Base-by-base conservation (phyloP, 306 rosid species). In the Ormosia emarginata region DNA sequence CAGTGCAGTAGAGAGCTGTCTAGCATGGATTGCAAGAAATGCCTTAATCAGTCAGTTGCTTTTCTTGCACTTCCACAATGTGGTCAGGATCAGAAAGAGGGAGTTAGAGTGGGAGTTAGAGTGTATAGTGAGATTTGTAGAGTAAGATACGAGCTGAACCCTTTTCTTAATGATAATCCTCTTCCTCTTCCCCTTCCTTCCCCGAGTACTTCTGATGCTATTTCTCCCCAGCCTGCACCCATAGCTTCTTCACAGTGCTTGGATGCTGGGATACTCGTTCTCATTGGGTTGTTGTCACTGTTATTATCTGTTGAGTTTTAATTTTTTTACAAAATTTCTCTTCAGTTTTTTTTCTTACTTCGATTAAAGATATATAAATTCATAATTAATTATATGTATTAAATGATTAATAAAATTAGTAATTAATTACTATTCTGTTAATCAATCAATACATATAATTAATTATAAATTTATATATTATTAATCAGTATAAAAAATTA, bases 111-210 rank as follows among this genome's bases (percentile, higher is more conserved):
- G 12, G 80, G 47, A 15, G 71, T 49, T 3, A 32, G 34, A 46
- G 61, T 76, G 2, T 76, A 43, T 46, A 76, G 62, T 32, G 80
- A 37, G 71, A 8, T 15, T 46, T 62, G 80, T 10, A 76, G 70
- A 3, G 36, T 62, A 6, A 76, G 80, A 61, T 76, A 76, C 50
- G 80, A 76, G 11, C n/a, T 76, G 11, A 32, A 30, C 10, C 80
- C 44, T 6, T 56, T 18, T 58, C 56, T 46, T 50, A 12, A 50
- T 49, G 72, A 41, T 41, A 13, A 75, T 12, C 18, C 12, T 29
- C 13, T 30, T 37, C 50, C 50, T 43, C 6, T 13, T 65, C 32
- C 32, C 6, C 37, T 30, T 65, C 13, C 47, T 50, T 18, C 66
- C 12, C 33, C 52, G 0, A 9, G 5, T 50, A 17, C 13, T 64